phyloP scores from a whole-genome alignment of 2,329 filamentous ascomycete species.

The Sphaerulina vaccinii region DNA sequence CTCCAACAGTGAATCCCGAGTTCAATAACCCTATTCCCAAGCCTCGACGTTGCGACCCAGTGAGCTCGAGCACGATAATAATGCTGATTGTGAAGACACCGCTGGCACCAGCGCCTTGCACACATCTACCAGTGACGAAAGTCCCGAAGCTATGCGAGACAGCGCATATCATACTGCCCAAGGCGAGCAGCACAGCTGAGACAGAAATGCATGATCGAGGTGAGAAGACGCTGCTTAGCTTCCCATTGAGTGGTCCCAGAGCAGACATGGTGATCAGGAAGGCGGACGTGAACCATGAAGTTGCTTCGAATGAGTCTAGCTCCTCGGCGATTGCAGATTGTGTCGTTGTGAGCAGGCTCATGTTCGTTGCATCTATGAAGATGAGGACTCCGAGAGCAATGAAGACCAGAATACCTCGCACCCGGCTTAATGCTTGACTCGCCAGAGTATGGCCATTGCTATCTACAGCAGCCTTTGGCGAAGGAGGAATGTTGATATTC shows the following conservation, averaged over 20 bases:
- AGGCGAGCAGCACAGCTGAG: slow-evolving; percentile 57
- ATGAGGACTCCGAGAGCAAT: slow-evolving; percentile 35
- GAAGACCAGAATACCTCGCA: slow-evolving; percentile 23
- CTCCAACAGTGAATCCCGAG: slow-evolving; percentile 67
- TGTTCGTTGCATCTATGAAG: slow-evolving; percentile 59
- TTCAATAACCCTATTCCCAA: slow-evolving; percentile 74
- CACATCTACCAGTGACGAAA: slow-evolving; percentile 67
- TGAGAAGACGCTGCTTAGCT: slow-evolving; percentile 72
- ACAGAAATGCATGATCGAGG: slow-evolving; percentile 64
- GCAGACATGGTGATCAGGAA: slow-evolving; percentile 66
- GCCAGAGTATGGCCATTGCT: slow-evolving; percentile 23
- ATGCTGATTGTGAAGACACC: slow-evolving; percentile 71
- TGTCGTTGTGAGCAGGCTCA: slow-evolving; percentile 77
- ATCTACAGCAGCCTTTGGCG: neutral
- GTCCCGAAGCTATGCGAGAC: slow-evolving; percentile 56
- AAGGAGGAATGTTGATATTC: neutral
- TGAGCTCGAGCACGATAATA: slow-evolving; percentile 74
- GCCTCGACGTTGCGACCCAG: slow-evolving; percentile 65
- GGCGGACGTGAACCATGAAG: slow-evolving; percentile 77
- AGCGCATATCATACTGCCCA: slow-evolving; percentile 66
- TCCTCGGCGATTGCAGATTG: slow-evolving; percentile 75
- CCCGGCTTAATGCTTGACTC: slow-evolving; percentile 26
- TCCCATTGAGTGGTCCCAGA: slow-evolving; percentile 67
- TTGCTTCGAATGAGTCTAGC: slow-evolving; percentile 68
- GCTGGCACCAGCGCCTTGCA: slow-evolving; percentile 68